These are phyloP conservation scores for Lineolata rhizophorae DNA, from an alignment of 495 filamentous ascomycete species.

Conservation along the genomic window DNA sequence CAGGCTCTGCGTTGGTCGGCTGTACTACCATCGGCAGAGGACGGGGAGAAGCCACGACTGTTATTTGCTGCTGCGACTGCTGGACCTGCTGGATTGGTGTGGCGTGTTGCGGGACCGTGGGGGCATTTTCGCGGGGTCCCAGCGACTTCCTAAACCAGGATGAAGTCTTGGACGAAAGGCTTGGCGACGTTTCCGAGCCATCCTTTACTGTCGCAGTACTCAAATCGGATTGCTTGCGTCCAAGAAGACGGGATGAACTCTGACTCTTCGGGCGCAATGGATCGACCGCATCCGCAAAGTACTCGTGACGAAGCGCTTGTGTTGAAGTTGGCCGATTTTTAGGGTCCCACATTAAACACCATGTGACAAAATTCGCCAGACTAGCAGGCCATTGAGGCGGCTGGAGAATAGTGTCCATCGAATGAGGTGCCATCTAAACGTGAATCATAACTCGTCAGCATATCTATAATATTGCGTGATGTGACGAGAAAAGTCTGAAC, in stretches of 20 bases:
- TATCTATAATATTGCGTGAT: conserved; percentile 5
- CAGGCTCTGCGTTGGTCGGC: no score
- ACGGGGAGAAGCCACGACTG: no score
- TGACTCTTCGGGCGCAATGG: conserved; percentile 82
- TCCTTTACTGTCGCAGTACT: conserved; percentile 40
- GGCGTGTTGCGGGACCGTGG: conserved; percentile 26
- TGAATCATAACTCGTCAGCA: conserved; percentile 6
- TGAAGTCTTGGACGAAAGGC: conserved; percentile 48
- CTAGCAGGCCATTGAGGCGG: conserved; percentile 78
- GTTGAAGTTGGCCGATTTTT: conserved; percentile 82
- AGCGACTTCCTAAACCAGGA: conserved; percentile 43
- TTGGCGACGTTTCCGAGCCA: conserved; percentile 37
- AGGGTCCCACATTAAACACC: conserved; percentile 99
- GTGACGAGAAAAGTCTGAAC: conserved; percentile 4
- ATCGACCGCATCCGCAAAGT: conserved; percentile 88
- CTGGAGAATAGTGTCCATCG: conserved; percentile 86
- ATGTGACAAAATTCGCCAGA: conserved; percentile 81
- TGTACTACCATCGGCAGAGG: no score
- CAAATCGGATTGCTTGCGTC: conserved; percentile 71
- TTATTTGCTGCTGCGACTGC: conserved; percentile 12
- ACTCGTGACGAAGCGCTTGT: conserved; percentile 83
- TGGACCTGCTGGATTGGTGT: conserved; percentile 3
- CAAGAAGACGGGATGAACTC: conserved; percentile 60
- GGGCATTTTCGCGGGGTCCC: conserved; percentile 8
- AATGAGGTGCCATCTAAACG: conserved; percentile 78